A percentile compares a stretch with the other conserved stretches of the same genome.
These are phyloP conservation scores for Chrysosporium keratinophilum DNA, from an alignment of 2,329 filamentous ascomycete genomes.

Conservation along the genomic window DNA sequence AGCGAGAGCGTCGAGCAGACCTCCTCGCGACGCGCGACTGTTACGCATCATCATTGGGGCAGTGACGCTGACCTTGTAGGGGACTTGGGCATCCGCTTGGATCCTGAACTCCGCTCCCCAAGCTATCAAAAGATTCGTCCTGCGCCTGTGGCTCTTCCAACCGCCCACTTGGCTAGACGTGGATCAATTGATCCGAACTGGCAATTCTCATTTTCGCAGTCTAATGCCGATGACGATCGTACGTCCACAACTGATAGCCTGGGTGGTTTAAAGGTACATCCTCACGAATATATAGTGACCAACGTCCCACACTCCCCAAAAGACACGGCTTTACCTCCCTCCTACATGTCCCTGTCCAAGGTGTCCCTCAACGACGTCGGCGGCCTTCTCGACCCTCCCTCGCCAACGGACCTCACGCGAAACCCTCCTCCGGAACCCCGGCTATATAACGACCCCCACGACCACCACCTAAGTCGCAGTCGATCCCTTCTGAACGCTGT, in stretches of 20 bases:
- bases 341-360: slow-evolving; percentile 41
- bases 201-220: slow-evolving; percentile 22
- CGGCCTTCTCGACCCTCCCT: slow-evolving; percentile 55
- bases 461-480: slow-evolving; percentile 18
- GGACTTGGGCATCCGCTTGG: slow-evolving; percentile 61
- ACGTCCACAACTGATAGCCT: slow-evolving; percentile 25
- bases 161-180: slow-evolving; percentile 19
- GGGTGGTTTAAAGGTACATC: slow-evolving; percentile 27
- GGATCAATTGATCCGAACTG: slow-evolving; percentile 26
- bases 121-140: slow-evolving; percentile 27
- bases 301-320: slow-evolving; percentile 18
- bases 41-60: slow-evolving; percentile 63
- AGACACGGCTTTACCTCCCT: slow-evolving; percentile 25
- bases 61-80: slow-evolving; percentile 86
- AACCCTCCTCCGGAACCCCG: slow-evolving; percentile 8
- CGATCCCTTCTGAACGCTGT: slow-evolving; percentile 28
- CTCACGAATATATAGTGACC: slow-evolving; percentile 28
- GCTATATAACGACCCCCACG: slow-evolving; percentile 6
- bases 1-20: slow-evolving; percentile 38
- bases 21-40: slow-evolving; percentile 40
- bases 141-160: slow-evolving; percentile 32
- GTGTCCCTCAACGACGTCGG: slow-evolving; percentile 82
- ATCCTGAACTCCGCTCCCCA: slow-evolving; percentile 40
- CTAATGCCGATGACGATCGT: slow-evolving; percentile 23
- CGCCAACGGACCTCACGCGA: slow-evolving; percentile 14